phyloP scores from a whole-genome alignment of 2,329 filamentous ascomycete species.

The Trichoderma koningiopsis region DNA sequence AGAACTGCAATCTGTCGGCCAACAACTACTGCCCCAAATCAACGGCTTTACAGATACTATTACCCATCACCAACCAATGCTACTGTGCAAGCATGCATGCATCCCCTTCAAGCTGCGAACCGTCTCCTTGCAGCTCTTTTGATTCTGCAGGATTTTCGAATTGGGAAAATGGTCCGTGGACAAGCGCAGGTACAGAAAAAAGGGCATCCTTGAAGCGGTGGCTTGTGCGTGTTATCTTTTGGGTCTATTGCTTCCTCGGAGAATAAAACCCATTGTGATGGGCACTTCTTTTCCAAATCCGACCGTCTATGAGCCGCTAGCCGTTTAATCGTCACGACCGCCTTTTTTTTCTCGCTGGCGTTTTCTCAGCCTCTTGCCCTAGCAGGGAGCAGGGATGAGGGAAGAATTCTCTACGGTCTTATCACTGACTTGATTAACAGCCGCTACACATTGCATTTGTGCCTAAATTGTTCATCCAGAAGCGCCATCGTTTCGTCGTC shows the following conservation, averaged over 20 bases:
- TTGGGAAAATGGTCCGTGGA: not conserved
- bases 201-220: not conserved
- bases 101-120: not conserved
- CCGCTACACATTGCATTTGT: not conserved
- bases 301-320: not conserved
- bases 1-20: not conserved
- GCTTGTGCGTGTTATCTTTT: not conserved
- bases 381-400: constrained; percentile 4
- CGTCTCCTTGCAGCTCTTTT: not conserved
- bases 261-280: constrained; percentile 5
- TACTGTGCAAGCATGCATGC: not conserved
- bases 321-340: not conserved
- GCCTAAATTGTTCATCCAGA: constrained; percentile 8
- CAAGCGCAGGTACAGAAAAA: not conserved
- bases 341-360: not conserved
- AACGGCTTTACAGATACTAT: not conserved
- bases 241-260: constrained; percentile 6
- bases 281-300: not conserved
- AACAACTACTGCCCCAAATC: not conserved
- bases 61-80: not conserved
- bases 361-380: not conserved
- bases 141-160: not conserved
- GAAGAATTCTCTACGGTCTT: not conserved
- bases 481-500: constrained; percentile 8
- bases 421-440: not conserved